phyloP scores from a whole-genome alignment of 2,329 filamentous ascomycete genomes.

The Lecanicillium sp. region DNA sequence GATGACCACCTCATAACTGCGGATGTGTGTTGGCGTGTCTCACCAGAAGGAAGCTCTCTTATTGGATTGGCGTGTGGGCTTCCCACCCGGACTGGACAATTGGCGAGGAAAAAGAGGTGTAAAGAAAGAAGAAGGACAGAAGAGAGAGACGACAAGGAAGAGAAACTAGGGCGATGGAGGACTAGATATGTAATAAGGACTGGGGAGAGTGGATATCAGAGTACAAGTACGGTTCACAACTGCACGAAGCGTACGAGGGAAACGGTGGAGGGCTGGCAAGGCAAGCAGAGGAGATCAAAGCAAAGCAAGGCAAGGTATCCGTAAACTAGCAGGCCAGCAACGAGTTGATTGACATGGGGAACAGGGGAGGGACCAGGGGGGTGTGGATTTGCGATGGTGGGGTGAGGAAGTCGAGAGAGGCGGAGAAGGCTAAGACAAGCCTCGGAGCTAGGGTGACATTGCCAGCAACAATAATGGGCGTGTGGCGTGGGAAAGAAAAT shows the following conservation, averaged over 20 bases:
- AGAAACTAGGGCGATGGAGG: constrained; percentile 8
- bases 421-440: constrained; percentile 6
- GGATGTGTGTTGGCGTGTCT: constrained; percentile 11
- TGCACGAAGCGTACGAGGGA: constrained; percentile 1
- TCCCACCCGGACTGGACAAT: constrained; percentile 11
- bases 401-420: neutral
- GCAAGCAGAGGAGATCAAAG: too few species aligned
- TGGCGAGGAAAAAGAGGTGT: constrained; percentile 10
- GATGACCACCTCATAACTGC: constrained; percentile 32
- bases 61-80: constrained; percentile 11
- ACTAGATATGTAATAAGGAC: constrained; percentile 12
- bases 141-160: constrained; percentile 7
- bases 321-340: too few species aligned
- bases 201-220: constrained; percentile 8
- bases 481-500: neutral
- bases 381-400: neutral
- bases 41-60: constrained; percentile 13
- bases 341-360: neutral
- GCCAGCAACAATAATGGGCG: neutral
- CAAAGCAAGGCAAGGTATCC: constrained; percentile 2
- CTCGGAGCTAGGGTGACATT: constrained; percentile 1
- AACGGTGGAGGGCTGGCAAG: constrained; percentile 11
- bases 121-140: constrained; percentile 3
- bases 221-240: constrained; percentile 1
- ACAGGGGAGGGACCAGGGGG: too few species aligned